Evolutionary conservation across 2,329 filamentous ascomycete genomes (phyloP).

Genomic region (Sporothrix pallida): DNA sequence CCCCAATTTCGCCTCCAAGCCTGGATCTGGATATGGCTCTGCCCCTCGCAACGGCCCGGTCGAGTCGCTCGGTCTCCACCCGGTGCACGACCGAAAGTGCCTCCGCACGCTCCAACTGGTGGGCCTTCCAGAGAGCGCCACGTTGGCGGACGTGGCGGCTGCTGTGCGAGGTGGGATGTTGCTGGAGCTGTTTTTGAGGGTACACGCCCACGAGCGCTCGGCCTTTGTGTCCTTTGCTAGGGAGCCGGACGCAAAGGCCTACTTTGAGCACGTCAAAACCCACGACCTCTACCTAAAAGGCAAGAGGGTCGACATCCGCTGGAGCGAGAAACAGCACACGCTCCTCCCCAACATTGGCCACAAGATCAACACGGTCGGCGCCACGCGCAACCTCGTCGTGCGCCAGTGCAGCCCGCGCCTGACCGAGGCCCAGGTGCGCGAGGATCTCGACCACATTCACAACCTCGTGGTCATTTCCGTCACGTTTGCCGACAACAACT

Average conservation of each 20-base stretch:
- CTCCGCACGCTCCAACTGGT: constrained; percentile 66
- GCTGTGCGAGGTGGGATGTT: constrained; percentile 73
- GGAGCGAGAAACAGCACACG: constrained; percentile 73
- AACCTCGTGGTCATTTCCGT: constrained; percentile 74
- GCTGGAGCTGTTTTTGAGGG: constrained; percentile 63
- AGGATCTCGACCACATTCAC: constrained; percentile 82
- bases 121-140: constrained; percentile 66
- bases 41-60: background rate
- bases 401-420: constrained; percentile 62
- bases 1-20: too few species aligned
- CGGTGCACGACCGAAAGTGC: constrained; percentile 48
- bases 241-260: constrained; percentile 65
- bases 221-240: constrained; percentile 74
- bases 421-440: constrained; percentile 68
- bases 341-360: constrained; percentile 66
- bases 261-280: constrained; percentile 67
- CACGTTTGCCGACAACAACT: constrained; percentile 62
- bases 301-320: constrained; percentile 64
- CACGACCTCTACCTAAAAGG: constrained; percentile 72
- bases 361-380: constrained; percentile 70
- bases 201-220: constrained; percentile 63
- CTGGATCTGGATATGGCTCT: too few species aligned
- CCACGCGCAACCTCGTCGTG: constrained; percentile 76
- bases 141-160: constrained; percentile 68
- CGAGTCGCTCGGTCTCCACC: constrained; percentile 7